phyloP scores from a whole-genome alignment of 2,329 filamentous ascomycete genomes.

The Zarea fungicola region DNA sequence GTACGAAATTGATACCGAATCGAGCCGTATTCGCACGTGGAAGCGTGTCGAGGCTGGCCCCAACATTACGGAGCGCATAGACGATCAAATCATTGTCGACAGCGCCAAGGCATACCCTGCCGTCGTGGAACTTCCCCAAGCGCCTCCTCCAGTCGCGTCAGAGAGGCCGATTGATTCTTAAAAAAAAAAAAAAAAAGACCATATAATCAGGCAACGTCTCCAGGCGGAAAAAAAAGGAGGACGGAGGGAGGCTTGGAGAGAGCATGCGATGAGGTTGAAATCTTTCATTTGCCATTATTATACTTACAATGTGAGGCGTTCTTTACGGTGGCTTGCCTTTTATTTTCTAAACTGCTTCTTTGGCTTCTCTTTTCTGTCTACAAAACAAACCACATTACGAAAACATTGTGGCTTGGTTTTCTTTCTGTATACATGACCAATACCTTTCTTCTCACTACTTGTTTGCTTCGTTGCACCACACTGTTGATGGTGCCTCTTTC shows the following conservation, averaged over 20 bases:
- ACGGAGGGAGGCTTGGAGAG: background rate
- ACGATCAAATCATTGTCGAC: slow-evolving; percentile 63
- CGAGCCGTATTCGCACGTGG: slow-evolving; percentile 83
- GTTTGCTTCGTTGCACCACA: no score
- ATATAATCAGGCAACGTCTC: no score
- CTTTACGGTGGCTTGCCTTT: no score
- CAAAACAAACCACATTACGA: no score
- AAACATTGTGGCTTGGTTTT: no score
- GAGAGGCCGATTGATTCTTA: slow-evolving; percentile 1
- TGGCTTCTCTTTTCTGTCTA: background rate
- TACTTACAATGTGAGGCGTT: background rate
- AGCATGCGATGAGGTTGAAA: background rate
- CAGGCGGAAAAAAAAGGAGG: background rate
- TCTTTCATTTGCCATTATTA: background rate
- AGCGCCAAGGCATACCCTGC: slow-evolving; percentile 44
- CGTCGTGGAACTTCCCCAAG: slow-evolving; percentile 19
- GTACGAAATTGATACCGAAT: slow-evolving; percentile 91
- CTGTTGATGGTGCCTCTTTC: no score
- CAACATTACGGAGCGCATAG: slow-evolving; percentile 47
- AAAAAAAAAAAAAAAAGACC: background rate
- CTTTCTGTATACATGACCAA: no score
- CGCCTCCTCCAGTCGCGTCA: slow-evolving; percentile 12
- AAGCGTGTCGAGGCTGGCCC: slow-evolving; percentile 72
- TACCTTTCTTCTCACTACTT: no score
- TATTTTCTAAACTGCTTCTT: background rate